Evolutionary conservation across 257 asterid species (phyloP).

Genomic region (Solanum pimpinellifolium): DNA sequence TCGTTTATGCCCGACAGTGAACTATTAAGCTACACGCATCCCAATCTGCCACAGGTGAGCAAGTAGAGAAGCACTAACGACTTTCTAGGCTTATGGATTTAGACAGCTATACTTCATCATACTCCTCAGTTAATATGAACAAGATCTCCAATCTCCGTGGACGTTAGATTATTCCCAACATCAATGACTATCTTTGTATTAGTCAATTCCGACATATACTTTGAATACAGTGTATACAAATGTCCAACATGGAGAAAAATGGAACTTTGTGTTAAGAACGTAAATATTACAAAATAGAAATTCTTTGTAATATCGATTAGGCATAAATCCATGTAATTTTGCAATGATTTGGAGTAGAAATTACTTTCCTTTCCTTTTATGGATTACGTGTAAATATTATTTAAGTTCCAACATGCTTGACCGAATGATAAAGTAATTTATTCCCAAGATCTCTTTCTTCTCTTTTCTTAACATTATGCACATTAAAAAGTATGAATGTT

Average conservation of each 20-base stretch:
- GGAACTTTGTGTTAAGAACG: background rate
- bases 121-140: background rate
- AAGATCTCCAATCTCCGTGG: background rate
- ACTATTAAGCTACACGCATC: background rate
- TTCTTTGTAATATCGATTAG: background rate
- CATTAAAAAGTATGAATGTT: background rate
- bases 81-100: background rate
- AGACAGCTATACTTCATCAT: background rate
- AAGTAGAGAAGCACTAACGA: background rate
- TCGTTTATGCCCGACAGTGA: background rate
- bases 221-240: background rate
- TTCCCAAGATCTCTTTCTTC: background rate
- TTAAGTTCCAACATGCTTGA: background rate
- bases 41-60: background rate
- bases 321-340: background rate
- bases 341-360: background rate
- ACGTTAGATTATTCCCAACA: background rate
- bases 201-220: background rate
- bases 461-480: background rate
- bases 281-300: background rate
- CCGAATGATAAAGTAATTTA: background rate
- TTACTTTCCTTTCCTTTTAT: background rate
- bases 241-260: background rate
- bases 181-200: background rate
- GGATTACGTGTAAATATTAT: background rate